Percentiles rank a stretch among this genome's conserved stretches.
phyloP scores from a whole-genome alignment of 805 yeast species.

The Suhomyces vadensis region DNA sequence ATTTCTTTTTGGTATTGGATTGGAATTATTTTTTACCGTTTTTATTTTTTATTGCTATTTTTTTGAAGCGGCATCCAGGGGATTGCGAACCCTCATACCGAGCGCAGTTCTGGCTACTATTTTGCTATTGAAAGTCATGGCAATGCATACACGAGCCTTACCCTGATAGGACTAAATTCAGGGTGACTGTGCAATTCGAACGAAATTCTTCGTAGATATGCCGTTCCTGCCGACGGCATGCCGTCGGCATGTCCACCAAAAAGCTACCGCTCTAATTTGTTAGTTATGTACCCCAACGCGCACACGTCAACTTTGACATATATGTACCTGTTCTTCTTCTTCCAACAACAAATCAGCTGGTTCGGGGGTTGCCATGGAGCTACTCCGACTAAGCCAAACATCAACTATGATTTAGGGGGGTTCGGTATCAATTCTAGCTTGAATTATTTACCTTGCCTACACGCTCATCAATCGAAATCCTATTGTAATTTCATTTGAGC shows the following conservation, averaged over 20 bases:
- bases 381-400: background rate
- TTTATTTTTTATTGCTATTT: no score
- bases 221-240: background rate
- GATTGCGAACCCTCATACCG: no score
- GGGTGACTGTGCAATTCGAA: no score
- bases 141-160: conserved; percentile 1
- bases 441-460: background rate
- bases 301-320: conserved; percentile 1
- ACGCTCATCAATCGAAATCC: background rate
- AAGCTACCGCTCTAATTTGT: no score
- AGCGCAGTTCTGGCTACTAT: background rate
- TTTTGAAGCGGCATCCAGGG: no score
- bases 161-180: no score
- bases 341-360: no score
- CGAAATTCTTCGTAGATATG: background rate
- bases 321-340: background rate
- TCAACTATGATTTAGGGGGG: background rate
- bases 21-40: no score
- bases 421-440: background rate
- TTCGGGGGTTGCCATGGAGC: no score
- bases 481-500: conserved; percentile 1
- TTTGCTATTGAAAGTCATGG: background rate
- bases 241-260: no score
- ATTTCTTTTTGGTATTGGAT: no score
- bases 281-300: no score